Evolutionary conservation across 1,284 basidiomycete species (phyloP).

Genomic region (Caloboletus firmus): DNA sequence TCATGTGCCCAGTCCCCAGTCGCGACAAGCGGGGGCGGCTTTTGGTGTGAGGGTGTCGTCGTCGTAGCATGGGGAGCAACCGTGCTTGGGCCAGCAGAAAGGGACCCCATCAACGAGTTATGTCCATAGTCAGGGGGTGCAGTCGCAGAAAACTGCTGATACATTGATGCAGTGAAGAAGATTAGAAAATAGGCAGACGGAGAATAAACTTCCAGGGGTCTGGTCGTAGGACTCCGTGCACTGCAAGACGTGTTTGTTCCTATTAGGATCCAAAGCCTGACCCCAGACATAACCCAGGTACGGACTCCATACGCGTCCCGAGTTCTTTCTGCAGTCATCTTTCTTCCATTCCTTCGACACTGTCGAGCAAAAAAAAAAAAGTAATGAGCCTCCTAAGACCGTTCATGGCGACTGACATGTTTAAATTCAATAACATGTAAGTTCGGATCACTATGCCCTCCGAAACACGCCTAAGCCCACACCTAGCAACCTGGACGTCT

Average conservation of each 20-base stretch:
- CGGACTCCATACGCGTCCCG: no score
- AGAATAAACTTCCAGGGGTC: conserved; percentile 35
- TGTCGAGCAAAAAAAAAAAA: not conserved
- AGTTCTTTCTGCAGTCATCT: no score
- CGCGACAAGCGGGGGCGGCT: conserved; percentile 55
- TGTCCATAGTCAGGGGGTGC: conserved; percentile 38
- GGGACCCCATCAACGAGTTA: conserved; percentile 33
- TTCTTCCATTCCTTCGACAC: no score
- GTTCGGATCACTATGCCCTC: conserved; percentile 18
- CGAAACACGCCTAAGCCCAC: conserved; percentile 1
- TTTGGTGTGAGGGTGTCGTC: conserved; percentile 24
- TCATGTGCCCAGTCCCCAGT: conserved; percentile 82
- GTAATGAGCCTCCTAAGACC: conserved; percentile 84
- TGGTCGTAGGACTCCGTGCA: conserved; percentile 31
- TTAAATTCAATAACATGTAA: conserved; percentile 89
- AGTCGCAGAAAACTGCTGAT: conserved; percentile 40
- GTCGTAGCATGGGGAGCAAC: conserved; percentile 37
- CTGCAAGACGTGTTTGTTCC: conserved; percentile 24
- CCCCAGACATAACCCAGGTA: not conserved
- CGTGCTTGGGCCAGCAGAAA: conserved; percentile 36
- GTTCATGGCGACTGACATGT: conserved; percentile 84
- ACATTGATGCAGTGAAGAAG: conserved; percentile 30
- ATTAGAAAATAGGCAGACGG: conserved; percentile 27
- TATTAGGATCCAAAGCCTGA: conserved; percentile 31
- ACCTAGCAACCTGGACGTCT: conserved; percentile 83